These are phyloP conservation scores for Syzygium jambos DNA, from an alignment of 345 rosid genomes.

Conservation along the genomic window DNA sequence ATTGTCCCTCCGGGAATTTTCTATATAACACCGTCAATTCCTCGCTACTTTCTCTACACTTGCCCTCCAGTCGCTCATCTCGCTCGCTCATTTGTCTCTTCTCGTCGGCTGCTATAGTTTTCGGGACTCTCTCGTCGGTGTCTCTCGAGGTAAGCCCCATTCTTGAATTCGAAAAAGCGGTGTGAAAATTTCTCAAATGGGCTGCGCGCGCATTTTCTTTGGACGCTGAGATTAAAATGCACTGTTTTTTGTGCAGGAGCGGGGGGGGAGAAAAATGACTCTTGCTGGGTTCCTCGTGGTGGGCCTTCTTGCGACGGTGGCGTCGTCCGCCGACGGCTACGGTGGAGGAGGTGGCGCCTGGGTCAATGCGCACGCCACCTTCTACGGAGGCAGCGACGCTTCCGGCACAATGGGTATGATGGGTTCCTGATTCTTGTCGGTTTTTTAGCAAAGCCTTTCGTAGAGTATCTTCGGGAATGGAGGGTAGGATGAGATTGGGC, in stretches of 20 bases:
- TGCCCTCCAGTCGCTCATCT: neutral
- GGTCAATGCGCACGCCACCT: slow-evolving; percentile 35
- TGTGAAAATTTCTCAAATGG: neutral
- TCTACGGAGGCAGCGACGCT: slow-evolving; percentile 52
- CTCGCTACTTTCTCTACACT: neutral
- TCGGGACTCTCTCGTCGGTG: neutral
- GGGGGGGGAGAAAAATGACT: slow-evolving; percentile 34
- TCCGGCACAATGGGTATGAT: slow-evolving; percentile 50
- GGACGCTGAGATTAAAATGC: neutral
- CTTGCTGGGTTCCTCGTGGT: slow-evolving; percentile 21
- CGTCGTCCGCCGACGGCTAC: slow-evolving; percentile 29
- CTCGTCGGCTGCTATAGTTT: neutral
- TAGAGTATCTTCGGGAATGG: neutral
- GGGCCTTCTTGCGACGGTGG: slow-evolving; percentile 43
- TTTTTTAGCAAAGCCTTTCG: no score
- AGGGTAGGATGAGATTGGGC: neutral
- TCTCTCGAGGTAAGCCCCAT: neutral
- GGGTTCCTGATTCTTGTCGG: neutral
- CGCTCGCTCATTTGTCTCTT: neutral
- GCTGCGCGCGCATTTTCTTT: neutral
- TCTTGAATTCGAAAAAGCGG: neutral
- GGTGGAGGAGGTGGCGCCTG: slow-evolving; percentile 29
- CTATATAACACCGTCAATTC: neutral
- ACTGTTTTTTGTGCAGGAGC: neutral
- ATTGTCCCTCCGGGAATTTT: neutral